Evolutionary conservation across 106 monocot species (phyloP), one percentile per base, ranked within the genome.

Genomic region (Dendrobium huoshanense): DNA sequence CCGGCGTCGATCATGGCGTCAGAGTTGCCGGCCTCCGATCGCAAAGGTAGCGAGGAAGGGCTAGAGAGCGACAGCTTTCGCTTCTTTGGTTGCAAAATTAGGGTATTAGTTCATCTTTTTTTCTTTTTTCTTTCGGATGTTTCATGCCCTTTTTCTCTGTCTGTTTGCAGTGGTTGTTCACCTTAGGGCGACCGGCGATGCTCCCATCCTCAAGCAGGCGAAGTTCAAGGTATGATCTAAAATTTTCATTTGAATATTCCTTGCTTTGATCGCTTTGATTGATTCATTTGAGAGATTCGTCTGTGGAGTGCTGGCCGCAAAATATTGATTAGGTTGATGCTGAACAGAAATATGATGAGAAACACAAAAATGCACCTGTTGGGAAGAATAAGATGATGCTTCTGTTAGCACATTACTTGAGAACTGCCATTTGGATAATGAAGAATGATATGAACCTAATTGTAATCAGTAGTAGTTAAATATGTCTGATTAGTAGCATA

Each of bases 161-260:
- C 41, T 44, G 1, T 7, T 81, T 81, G 80, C 75, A 92, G 97
- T 98, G 42, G 94, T 98, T 68, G 87, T 98, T 79, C 97, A 98
- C 79, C 87, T 98, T 22, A 86, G 94, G 82, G 89, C 97, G 40
- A 98, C 97, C 2, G 94, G 97, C 1, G 94, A 94, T 44, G 97
- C 91, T 80, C 97, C 97, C 19, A 94, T 94, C n/a, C 92, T 98
- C 41, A 98, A 98, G 81, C 94, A 98, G 70, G 80, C 89, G 31
- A 97, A 97, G 72, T 97, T 92, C 84, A 94, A 92, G 96, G 94
- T 92, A 49, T 61, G 29, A 2, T 3, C 72, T 43, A 5, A 31
- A 17, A n/a, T 31, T 75, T 75, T 20, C 29, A 75, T 44, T 41
- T 75, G 11, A 16, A 33, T 7, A 4, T 72, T 33, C 18, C 0